Percentiles rank a stretch among this genome's conserved stretches.
Conservation (phyloP, 1,284 basidiomycete genomes). For the Malassezia arunalokei region DNA sequence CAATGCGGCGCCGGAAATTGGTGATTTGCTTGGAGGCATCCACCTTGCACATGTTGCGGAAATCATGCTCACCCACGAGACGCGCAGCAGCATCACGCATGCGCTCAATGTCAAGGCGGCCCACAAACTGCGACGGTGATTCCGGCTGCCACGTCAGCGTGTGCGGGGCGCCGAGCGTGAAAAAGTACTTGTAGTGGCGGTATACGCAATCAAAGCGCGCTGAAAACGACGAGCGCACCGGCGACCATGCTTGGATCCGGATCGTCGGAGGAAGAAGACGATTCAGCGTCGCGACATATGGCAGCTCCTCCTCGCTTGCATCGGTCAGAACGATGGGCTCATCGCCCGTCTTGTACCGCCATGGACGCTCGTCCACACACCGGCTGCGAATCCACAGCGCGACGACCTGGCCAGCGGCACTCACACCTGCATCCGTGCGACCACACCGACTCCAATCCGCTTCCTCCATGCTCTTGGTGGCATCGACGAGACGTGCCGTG, state of each 20-base stretch:
- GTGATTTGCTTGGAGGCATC: slow-evolving; percentile 86
- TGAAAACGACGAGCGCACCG: slow-evolving; percentile 67
- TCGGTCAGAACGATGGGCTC: neutral
- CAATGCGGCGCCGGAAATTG: slow-evolving; percentile 59
- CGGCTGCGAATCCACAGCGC: slow-evolving; percentile 58
- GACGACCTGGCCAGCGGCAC: slow-evolving; percentile 84
- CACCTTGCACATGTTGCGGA: slow-evolving; percentile 88
- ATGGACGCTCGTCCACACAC: slow-evolving; percentile 29
- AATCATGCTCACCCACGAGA: slow-evolving; percentile 83
- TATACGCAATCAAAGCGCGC: slow-evolving; percentile 74
- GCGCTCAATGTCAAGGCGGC: slow-evolving; percentile 43
- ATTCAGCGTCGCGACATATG: slow-evolving; percentile 73
- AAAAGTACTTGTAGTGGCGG: slow-evolving; percentile 97
- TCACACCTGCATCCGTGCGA: slow-evolving; percentile 86
- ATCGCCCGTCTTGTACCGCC: slow-evolving; percentile 1
- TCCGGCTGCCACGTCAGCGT: slow-evolving; percentile 17
- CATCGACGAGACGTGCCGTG: slow-evolving; percentile 32
- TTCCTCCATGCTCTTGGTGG: slow-evolving; percentile 42
- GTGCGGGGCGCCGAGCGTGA: slow-evolving; percentile 28
- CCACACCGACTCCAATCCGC: slow-evolving; percentile 86
- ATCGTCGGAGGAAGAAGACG: slow-evolving; percentile 79
- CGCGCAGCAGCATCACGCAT: slow-evolving; percentile 67
- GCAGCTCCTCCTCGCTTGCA: slow-evolving; percentile 53
- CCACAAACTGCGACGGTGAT: slow-evolving; percentile 3
- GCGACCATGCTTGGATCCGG: slow-evolving; percentile 87